Percentiles rank a stretch among this genome's conserved stretches.
These are phyloP conservation scores for Fusarium robinianum DNA, from an alignment of 2,329 filamentous ascomycete genomes.

Conservation along the genomic window DNA sequence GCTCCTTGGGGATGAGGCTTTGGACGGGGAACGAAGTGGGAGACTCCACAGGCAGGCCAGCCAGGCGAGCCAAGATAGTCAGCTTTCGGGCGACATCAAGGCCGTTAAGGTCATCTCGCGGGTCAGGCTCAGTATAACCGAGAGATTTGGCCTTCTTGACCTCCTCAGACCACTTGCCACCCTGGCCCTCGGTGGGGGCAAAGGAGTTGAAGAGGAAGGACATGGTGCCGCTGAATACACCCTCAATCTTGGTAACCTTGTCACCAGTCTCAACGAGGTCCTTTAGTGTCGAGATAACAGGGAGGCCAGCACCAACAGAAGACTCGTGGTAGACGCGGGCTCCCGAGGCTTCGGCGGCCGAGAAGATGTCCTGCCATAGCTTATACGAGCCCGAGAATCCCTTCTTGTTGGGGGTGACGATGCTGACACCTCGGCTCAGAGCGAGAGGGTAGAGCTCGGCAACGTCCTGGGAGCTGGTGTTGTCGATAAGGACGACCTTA, in stretches of 20 bases:
- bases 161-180: constrained; percentile 86
- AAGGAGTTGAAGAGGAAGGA: constrained; percentile 98
- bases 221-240: constrained; percentile 97
- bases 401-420: constrained; percentile 99
- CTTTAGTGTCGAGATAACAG: constrained; percentile 89
- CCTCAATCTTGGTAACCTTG: constrained; percentile 88
- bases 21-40: constrained; percentile 92
- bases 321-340: constrained; percentile 95
- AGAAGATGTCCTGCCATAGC: constrained; percentile 88
- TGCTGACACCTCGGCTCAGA: constrained; percentile 78
- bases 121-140: constrained; percentile 90
- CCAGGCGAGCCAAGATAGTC: constrained; percentile 88
- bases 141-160: constrained; percentile 90
- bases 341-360: constrained; percentile 68
- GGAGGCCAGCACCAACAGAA: constrained; percentile 89
- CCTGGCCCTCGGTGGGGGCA: constrained; percentile 73
- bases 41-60: constrained; percentile 78
- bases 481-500: constrained; percentile 87
- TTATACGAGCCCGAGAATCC: constrained; percentile 82
- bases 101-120: constrained; percentile 83
- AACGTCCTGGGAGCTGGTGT: constrained; percentile 88
- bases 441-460: constrained; percentile 83
- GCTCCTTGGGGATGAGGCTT: constrained; percentile 85
- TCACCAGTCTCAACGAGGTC: constrained; percentile 96
- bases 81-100: constrained; percentile 93